A percentile compares a stretch with the other conserved stretches of the same genome.
Conservation (phyloP, 78 protist genomes). For the Ministeria vibrans region DNA sequence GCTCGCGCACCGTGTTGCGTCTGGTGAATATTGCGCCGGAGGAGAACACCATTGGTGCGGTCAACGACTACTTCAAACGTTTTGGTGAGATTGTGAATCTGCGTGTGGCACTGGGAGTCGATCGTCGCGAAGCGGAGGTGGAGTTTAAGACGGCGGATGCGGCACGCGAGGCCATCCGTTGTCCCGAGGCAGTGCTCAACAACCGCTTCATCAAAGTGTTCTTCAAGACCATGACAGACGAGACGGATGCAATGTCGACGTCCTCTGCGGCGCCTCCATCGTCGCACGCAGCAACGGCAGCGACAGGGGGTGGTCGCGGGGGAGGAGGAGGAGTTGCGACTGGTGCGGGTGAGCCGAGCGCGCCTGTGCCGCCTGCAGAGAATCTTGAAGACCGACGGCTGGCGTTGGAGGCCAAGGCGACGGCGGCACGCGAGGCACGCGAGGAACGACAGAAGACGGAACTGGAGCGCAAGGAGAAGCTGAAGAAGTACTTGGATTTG, state of each 20-base stretch:
- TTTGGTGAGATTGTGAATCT: not conserved
- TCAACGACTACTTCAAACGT: not conserved
- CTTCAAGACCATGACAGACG: too few species aligned
- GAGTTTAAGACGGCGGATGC: not conserved
- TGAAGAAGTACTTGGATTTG: not conserved
- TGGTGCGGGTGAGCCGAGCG: too few species aligned
- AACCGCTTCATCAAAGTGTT: slow-evolving; percentile 8
- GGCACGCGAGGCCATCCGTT: not conserved
- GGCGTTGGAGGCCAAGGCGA: not conserved
- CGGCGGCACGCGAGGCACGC: not conserved
- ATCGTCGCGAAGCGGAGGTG: not conserved
- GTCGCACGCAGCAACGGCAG: not conserved
- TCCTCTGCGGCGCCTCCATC: too few species aligned
- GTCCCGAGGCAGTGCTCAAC: not conserved
- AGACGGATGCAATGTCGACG: too few species aligned
- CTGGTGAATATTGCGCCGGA: not conserved
- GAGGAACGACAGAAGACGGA: too few species aligned
- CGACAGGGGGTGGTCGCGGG: not conserved
- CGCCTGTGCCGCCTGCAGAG: too few species aligned
- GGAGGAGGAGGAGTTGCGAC: not conserved
- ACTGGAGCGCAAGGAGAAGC: not conserved
- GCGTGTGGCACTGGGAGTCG: not conserved
- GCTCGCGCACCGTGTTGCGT: not conserved
- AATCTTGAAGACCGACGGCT: too few species aligned
- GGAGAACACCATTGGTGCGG: not conserved